Conservation (phyloP, 2,329 filamentous ascomycete genomes). For the Cercospora sojina region DNA sequence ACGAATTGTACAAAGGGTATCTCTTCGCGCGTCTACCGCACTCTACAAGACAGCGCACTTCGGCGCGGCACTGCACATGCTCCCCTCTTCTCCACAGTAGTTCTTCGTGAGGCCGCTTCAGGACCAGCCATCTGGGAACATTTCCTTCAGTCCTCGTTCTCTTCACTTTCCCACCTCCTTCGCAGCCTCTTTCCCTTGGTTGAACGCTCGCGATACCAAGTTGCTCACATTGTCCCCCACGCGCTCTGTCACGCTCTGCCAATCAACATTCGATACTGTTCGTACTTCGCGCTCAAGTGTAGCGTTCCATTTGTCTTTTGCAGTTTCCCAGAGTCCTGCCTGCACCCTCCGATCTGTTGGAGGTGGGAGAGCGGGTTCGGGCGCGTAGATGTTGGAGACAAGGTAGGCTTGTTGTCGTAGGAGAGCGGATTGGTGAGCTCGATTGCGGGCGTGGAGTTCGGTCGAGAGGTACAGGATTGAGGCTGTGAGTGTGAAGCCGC, state of each 20-base stretch:
- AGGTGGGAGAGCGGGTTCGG: conserved; percentile 42
- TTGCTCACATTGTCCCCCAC: conserved; percentile 43
- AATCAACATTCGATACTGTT: conserved; percentile 48
- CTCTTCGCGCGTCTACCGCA: background rate
- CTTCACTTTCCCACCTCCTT: conserved; percentile 15
- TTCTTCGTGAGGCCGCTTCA: background rate
- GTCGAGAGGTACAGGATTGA: conserved; percentile 44
- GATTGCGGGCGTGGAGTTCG: conserved; percentile 48
- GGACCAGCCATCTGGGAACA: background rate
- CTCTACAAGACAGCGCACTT: background rate
- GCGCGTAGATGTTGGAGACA: conserved; percentile 47
- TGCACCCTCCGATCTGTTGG: conserved; percentile 42
- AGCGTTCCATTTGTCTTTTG: conserved; percentile 53
- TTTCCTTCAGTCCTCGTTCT: background rate
- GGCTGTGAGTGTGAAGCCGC: conserved; percentile 53
- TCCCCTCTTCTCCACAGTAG: background rate
- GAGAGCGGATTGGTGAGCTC: conserved; percentile 46
- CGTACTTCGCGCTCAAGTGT: conserved; percentile 47
- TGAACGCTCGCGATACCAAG: conserved; percentile 37
- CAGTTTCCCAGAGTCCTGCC: conserved; percentile 47
- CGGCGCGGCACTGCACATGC: background rate
- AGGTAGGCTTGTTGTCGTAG: conserved; percentile 49
- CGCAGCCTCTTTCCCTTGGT: conserved; percentile 24
- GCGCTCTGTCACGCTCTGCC: conserved; percentile 43
- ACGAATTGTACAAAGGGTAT: conserved; percentile 11